Evolutionary conservation across 192 early-diverging fungal genomes (phyloP).

Genomic region (Haplosporangium gracile): DNA sequence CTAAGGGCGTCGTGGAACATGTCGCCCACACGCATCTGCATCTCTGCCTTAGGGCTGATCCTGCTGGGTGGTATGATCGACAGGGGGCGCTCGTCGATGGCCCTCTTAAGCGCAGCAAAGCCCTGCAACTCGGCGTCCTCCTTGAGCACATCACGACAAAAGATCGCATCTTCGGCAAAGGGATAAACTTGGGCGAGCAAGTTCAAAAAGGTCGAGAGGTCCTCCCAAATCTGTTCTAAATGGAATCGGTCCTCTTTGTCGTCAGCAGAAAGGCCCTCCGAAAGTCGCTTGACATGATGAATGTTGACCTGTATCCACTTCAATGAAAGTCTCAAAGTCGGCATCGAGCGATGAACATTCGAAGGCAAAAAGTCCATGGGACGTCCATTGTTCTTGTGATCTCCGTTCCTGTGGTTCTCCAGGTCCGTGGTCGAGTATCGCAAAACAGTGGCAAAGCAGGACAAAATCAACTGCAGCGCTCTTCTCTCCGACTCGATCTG

Average conservation of each 20-base stretch:
- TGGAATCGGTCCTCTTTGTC: constrained; percentile 28
- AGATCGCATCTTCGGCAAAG: constrained; percentile 43
- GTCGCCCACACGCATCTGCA: constrained; percentile 54
- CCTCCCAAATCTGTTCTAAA: constrained; percentile 28
- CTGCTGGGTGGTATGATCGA: constrained; percentile 51
- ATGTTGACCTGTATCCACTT: constrained; percentile 54
- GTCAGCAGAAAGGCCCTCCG: constrained; percentile 32
- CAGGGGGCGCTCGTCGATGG: constrained; percentile 50
- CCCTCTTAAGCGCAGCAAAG: constrained; percentile 51
- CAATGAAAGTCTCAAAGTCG: constrained; percentile 32
- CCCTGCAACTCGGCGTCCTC: constrained; percentile 61
- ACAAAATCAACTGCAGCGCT: constrained; percentile 43
- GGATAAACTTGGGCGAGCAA: constrained; percentile 30
- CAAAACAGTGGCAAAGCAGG: constrained; percentile 47
- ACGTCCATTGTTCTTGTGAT: constrained; percentile 36
- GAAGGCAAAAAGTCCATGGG: constrained; percentile 48
- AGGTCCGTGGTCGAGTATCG: constrained; percentile 26
- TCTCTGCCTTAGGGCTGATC: constrained; percentile 53
- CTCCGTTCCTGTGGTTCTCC: constrained; percentile 47
- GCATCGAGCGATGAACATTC: constrained; percentile 52
- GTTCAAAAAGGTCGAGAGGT: constrained; percentile 30
- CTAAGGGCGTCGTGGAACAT: constrained; percentile 53
- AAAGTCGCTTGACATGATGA: constrained; percentile 51
- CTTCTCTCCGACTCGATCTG: constrained; percentile 37
- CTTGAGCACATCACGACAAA: constrained; percentile 52